Evolutionary conservation across 129 eudicot genomes (phyloP), one percentile per base, ranked within the genome.

Genomic region (Logfia minima): DNA sequence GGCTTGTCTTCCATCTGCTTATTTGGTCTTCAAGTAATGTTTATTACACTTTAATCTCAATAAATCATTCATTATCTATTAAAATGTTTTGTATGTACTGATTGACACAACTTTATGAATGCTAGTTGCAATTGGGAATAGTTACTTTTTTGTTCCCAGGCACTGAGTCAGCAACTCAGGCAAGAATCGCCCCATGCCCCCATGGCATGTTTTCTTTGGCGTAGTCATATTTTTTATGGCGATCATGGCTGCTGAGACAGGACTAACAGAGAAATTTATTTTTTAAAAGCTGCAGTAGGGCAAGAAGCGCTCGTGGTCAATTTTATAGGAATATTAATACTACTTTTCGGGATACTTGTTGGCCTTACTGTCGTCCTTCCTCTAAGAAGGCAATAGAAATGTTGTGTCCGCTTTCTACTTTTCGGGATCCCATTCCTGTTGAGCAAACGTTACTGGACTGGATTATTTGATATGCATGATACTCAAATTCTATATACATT

Each of bases 281-380:
- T 87, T 86, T 75, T 74, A 67, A 72, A 32, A 75, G 19, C 78
- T 89, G 23, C 45, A 66, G 10, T 81, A 53, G 0, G 65, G 76
- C 90, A 87, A 81, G 96, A 92, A 83, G 91, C 91, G 17, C 88
- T 89, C 0, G 60, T 92, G 3, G 77, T 89, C 28, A 89, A 92
- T 70, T 92, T 92, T 63, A 89, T 83, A 9, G 98, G 93, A 28
- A 58, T 92, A 31, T 64, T 89, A 45, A 26, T 92, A 34, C 72
- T 89, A 22, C 53, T 88, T 22, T 89, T 86, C 58, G 98, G 85
- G 24, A 45, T 81, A 9, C 62, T 79, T 29, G 96, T 92, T 51
- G 84, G 76, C 51, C 45, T 87, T 51, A 61, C 75, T 8, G 84
- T 86, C 75, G 74, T 68, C 32, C 80, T 87, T 41, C 17, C 18